phyloP scores from a whole-genome alignment of 441 rosid species.

The Cnidoscolus chayamansa region DNA sequence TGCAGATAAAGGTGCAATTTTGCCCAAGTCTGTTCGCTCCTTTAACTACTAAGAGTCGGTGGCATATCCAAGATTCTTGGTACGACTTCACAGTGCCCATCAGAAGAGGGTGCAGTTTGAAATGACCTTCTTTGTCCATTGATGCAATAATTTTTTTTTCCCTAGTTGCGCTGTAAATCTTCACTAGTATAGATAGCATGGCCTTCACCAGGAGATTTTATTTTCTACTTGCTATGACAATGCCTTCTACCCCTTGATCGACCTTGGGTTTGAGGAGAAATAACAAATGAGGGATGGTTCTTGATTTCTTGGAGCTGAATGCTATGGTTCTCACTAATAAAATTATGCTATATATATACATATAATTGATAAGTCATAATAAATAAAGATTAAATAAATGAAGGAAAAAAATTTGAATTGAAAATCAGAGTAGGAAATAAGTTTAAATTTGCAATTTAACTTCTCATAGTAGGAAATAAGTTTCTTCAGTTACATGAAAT shows the following conservation, averaged over 20 bases:
- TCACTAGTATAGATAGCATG: neutral
- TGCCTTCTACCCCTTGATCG: too few relatives aligned
- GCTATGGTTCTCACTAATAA: too few relatives aligned
- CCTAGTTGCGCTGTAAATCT: neutral
- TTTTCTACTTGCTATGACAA: too few relatives aligned
- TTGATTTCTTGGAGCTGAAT: too few relatives aligned
- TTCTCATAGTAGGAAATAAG: neutral
- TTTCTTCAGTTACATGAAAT: neutral
- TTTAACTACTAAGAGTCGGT: conserved; percentile 15
- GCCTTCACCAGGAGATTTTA: neutral
- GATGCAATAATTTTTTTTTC: neutral
- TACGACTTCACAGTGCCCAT: conserved; percentile 1
- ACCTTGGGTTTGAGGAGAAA: too few relatives aligned
- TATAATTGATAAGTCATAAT: too few relatives aligned
- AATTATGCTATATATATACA: too few relatives aligned
- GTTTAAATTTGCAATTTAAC: neutral
- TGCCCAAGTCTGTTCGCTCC: conserved; percentile 22
- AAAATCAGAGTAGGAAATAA: too few relatives aligned
- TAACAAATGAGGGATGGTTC: too few relatives aligned
- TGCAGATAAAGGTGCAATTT: conserved; percentile 11
- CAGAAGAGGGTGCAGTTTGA: neutral
- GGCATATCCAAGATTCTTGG: conserved; percentile 13
- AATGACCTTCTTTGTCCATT: neutral
- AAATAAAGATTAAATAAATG: too few relatives aligned
- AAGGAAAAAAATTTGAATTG: too few relatives aligned